Conservation (phyloP, 1,284 basidiomycete genomes). For the Malassezia pachydermatis region DNA sequence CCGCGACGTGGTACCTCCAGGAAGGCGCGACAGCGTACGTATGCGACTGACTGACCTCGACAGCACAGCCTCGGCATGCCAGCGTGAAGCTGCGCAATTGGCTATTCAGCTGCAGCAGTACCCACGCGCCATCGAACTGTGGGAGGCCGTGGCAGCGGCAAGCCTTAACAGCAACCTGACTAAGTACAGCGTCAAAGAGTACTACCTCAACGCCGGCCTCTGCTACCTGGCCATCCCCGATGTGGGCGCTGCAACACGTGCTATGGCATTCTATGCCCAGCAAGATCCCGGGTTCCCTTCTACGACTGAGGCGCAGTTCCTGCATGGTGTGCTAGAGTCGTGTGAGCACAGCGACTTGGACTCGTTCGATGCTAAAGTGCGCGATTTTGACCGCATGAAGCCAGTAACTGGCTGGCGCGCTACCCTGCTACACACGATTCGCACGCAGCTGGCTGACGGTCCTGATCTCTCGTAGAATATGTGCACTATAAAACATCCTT, state of each 20-base stretch:
- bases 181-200: constrained; percentile 98
- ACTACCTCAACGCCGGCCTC: constrained; percentile 77
- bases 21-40: constrained; percentile 90
- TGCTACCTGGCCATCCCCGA: constrained; percentile 75
- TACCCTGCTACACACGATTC: constrained; percentile 31
- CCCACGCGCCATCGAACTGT: constrained; percentile 71
- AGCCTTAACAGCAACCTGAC: constrained; percentile 74
- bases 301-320: constrained; percentile 44
- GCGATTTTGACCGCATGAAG: constrained; percentile 44
- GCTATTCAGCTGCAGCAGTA: constrained; percentile 81
- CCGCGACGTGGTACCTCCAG: constrained; percentile 93
- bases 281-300: constrained; percentile 42
- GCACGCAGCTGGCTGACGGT: constrained; percentile 41
- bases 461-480: constrained; percentile 43
- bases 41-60: background rate
- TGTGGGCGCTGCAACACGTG: constrained; percentile 38
- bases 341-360: constrained; percentile 40
- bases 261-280: constrained; percentile 46
- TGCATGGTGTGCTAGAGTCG: constrained; percentile 38
- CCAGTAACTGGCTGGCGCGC: constrained; percentile 43
- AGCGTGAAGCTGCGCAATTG: constrained; percentile 89
- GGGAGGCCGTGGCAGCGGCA: constrained; percentile 79
- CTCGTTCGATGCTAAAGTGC: constrained; percentile 34
- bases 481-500: constrained; percentile 54
- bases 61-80: constrained; percentile 79